A percentile compares a stretch with the other conserved stretches of the same genome.
phyloP scores from a whole-genome alignment of 2,329 filamentous ascomycete genomes.

The Elsinoe arachidis region DNA sequence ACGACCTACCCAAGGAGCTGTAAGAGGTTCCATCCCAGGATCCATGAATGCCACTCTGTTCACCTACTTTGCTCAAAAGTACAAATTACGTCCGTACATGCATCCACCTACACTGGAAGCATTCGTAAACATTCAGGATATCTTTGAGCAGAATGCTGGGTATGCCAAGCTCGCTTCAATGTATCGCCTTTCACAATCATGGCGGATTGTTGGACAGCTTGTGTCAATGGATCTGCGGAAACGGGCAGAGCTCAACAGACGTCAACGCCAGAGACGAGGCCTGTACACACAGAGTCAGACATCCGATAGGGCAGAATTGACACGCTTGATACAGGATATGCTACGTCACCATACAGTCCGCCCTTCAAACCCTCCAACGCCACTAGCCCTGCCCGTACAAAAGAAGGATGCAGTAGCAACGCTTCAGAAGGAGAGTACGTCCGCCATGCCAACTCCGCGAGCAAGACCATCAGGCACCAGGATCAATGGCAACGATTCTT shows the following conservation, averaged over 20 bases:
- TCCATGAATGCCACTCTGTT: constrained; percentile 30
- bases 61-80: constrained; percentile 37
- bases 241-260: constrained; percentile 17
- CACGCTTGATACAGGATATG: not conserved
- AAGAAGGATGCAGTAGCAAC: constrained; percentile 6
- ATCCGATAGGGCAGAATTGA: not conserved
- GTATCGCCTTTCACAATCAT: constrained; percentile 49
- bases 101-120: constrained; percentile 32
- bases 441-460: constrained; percentile 47
- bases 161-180: constrained; percentile 43
- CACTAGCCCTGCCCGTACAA: constrained; percentile 14
- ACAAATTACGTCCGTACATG: constrained; percentile 32
- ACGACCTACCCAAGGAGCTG: constrained; percentile 39
- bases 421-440: constrained; percentile 35
- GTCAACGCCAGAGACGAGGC: not conserved
- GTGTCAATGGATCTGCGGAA: constrained; percentile 41
- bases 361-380: constrained; percentile 18
- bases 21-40: constrained; percentile 42
- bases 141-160: constrained; percentile 46
- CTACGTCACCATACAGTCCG: not conserved
- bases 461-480: constrained; percentile 30
- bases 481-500: not conserved
- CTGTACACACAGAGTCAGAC: not conserved
- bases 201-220: constrained; percentile 47
- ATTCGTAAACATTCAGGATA: constrained; percentile 29